phyloP scores from a whole-genome alignment of 2,329 filamentous ascomycete genomes.

The Colletotrichum camelliae region DNA sequence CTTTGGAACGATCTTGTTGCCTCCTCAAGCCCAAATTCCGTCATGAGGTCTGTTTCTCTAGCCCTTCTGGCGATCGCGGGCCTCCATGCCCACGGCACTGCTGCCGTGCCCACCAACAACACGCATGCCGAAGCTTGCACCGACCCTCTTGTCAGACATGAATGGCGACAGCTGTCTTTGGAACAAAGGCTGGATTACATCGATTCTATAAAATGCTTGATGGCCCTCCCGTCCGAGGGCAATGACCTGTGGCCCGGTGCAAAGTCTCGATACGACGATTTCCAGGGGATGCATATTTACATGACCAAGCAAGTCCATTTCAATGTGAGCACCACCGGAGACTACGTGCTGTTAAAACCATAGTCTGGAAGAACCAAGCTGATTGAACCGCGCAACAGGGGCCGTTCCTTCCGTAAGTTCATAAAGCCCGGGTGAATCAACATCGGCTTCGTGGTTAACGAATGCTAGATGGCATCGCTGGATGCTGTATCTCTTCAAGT shows the following conservation, averaged over 20 bases:
- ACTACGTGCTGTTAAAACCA: too few species aligned
- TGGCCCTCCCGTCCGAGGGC: background rate
- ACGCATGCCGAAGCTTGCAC: background rate
- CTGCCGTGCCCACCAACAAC: background rate
- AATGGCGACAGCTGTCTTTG: background rate
- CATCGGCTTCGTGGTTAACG: background rate
- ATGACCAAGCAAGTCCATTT: conserved; percentile 27
- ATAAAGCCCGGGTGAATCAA: too few species aligned
- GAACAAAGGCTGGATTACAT: conserved; percentile 12
- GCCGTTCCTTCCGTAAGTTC: background rate
- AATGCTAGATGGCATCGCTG: background rate
- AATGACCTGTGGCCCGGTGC: conserved; percentile 13
- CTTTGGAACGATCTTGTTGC: fast-evolving
- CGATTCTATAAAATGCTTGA: conserved; percentile 9
- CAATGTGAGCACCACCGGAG: background rate
- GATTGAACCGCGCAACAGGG: background rate
- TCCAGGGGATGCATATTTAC: conserved; percentile 28
- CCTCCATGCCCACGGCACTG: fast-evolving
- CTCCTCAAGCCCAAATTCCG: fast-evolving
- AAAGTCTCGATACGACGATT: conserved; percentile 29
- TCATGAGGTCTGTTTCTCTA: background rate
- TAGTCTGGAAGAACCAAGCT: background rate
- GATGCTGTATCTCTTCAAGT: conserved; percentile 11
- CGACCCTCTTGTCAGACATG: background rate
- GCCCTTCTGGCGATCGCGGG: background rate